phyloP scores from a whole-genome alignment of 768 basidiomycete species.

The Hortiboletus flavorubellus region DNA sequence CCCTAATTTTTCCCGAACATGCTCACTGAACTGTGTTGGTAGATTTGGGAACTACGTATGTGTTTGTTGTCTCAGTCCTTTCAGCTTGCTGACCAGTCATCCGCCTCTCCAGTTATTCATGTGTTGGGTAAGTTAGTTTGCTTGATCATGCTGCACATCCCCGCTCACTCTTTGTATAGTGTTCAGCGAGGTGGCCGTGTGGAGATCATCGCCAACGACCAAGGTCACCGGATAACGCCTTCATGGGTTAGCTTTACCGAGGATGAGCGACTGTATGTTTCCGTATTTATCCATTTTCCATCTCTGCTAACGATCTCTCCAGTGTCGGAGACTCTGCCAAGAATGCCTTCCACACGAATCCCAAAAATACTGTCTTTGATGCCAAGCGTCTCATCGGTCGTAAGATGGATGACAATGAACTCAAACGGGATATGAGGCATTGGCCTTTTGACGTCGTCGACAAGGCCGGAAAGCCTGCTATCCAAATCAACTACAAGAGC shows the following conservation, averaged over 20 bases:
- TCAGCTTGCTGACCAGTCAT: constrained; percentile 18
- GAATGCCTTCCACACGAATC: constrained; percentile 91
- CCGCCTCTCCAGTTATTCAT: constrained; percentile 68
- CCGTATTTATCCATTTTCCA: not conserved
- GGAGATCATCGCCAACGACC: constrained; percentile 88
- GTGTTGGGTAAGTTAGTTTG: constrained; percentile 72
- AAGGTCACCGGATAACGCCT: constrained; percentile 86
- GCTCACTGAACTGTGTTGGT: constrained; percentile 14
- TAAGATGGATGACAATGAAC: constrained; percentile 75
- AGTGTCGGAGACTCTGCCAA: constrained; percentile 93
- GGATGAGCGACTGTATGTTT: constrained; percentile 62
- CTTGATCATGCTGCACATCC: not conserved
- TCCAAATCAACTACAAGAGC: constrained; percentile 75
- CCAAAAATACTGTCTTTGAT: constrained; percentile 92
- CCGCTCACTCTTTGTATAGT: constrained; percentile 36
- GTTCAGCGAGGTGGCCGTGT: constrained; percentile 83
- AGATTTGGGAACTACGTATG: constrained; percentile 92
- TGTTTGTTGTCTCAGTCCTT: not conserved
- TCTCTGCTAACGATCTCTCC: not conserved
- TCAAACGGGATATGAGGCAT: constrained; percentile 83
- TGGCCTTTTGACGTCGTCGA: constrained; percentile 86
- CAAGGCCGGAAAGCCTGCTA: constrained; percentile 76
- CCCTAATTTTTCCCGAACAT: rapidly evolving
- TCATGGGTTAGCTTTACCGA: constrained; percentile 83
- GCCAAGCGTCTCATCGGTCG: constrained; percentile 95